phyloP scores from a whole-genome alignment of 306 rosid species.

The Vachellia collinsii region DNA sequence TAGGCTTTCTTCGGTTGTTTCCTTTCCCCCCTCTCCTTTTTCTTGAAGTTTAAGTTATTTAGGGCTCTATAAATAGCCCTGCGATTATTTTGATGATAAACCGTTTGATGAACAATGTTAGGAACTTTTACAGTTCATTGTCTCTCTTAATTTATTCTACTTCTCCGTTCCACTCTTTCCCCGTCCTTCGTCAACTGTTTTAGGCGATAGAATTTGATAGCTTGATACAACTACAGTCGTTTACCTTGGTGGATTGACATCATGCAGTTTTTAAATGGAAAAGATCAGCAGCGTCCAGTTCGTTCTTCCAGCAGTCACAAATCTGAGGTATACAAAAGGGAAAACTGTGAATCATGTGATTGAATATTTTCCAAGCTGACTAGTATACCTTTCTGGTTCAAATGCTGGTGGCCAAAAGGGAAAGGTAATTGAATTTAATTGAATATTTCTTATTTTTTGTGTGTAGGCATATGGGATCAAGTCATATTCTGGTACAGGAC shows the following conservation, averaged over 20 bases:
- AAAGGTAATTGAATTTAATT: background rate
- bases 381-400: background rate
- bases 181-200: background rate
- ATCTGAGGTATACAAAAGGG: constrained; percentile 59
- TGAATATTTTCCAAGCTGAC: background rate
- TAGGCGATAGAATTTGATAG: constrained; percentile 16
- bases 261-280: constrained; percentile 59
- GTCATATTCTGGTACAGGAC: constrained; percentile 35
- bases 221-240: constrained; percentile 17
- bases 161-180: background rate
- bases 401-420: background rate
- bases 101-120: background rate
- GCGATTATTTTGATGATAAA: background rate
- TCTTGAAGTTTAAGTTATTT: background rate
- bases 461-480: constrained; percentile 42
- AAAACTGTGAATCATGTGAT: constrained; percentile 6
- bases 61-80: background rate
- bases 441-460: constrained; percentile 33
- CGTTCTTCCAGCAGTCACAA: constrained; percentile 46
- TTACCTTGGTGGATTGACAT: constrained; percentile 27
- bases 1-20: background rate
- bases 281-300: constrained; percentile 52
- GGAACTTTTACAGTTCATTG: background rate
- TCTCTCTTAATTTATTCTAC: background rate
- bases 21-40: background rate